Percentiles rank a stretch among this genome's conserved stretches.
These are phyloP conservation scores for Ophiocordyceps sinensis DNA, from an alignment of 2,329 filamentous ascomycete genomes.

Conservation along the genomic window DNA sequence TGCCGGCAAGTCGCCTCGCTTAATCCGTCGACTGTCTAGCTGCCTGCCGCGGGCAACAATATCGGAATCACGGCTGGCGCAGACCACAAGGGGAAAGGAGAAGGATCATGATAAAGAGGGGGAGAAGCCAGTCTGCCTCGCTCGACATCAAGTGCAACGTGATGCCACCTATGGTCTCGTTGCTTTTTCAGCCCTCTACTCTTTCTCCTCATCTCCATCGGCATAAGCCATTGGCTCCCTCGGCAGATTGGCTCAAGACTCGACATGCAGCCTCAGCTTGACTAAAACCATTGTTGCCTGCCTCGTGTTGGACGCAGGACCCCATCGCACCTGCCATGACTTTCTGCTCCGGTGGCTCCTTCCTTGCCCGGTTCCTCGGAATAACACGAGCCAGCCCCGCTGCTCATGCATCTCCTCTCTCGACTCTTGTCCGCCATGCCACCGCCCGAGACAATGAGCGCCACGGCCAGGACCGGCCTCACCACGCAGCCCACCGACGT, in stretches of 20 bases:
- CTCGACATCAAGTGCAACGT: too few relatives aligned
- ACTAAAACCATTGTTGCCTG: not conserved
- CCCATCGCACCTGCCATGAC: not conserved
- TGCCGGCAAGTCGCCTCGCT: too few relatives aligned
- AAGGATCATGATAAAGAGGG: too few relatives aligned
- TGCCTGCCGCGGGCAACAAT: conserved; percentile 1
- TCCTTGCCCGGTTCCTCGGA: not conserved
- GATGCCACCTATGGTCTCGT: too few relatives aligned
- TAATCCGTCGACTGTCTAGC: not conserved
- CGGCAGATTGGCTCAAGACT: too few relatives aligned
- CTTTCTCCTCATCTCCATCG: too few relatives aligned
- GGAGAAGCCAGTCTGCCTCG: too few relatives aligned
- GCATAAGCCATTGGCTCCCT: too few relatives aligned
- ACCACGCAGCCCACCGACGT: conserved; percentile 8
- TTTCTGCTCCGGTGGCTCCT: not conserved
- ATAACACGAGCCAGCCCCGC: not conserved
- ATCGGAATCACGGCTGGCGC: too few relatives aligned
- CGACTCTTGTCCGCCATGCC: not conserved
- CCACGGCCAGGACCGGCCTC: conserved; percentile 8
- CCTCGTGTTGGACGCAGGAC: too few relatives aligned
- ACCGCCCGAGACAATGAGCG: conserved; percentile 2
- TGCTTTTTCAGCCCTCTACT: too few relatives aligned
- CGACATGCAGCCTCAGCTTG: not conserved
- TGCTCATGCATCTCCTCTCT: not conserved
- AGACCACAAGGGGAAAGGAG: too few relatives aligned